Evolutionary conservation across 2,329 filamentous ascomycete species (phyloP).

Genomic region (Thielaviopsis euricoi): DNA sequence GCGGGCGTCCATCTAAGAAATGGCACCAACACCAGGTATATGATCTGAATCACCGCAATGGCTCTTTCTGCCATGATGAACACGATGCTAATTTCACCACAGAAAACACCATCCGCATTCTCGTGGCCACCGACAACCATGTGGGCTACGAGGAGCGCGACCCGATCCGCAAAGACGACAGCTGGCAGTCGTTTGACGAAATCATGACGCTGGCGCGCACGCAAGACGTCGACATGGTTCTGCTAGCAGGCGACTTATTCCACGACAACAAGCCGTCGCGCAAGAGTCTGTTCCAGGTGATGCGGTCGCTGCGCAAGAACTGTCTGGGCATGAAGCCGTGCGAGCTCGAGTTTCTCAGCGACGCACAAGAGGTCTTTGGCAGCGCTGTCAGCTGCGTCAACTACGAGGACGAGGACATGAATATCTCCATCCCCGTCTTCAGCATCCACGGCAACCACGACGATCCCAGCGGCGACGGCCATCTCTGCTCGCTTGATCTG

Average conservation of each 20-base stretch:
- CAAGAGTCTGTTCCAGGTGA: conserved; percentile 93
- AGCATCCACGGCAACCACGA: conserved; percentile 98
- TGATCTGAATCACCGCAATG: too few species aligned
- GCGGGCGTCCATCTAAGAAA: neutral
- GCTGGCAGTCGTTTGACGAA: conserved; percentile 92
- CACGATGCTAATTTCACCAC: conserved; percentile 17
- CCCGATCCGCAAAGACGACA: conserved; percentile 86
- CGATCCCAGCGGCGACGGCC: conserved; percentile 90
- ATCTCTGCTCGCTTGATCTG: conserved; percentile 78
- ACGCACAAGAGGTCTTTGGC: conserved; percentile 80
- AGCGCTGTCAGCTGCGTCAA: conserved; percentile 88
- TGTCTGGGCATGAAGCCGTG: conserved; percentile 92
- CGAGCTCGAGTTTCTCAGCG: conserved; percentile 84
- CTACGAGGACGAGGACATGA: conserved; percentile 94
- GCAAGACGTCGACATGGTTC: conserved; percentile 90
- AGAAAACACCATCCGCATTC: conserved; percentile 80
- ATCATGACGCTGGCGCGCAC: conserved; percentile 77
- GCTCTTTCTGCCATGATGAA: too few species aligned
- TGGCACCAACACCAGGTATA: neutral
- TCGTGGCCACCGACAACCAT: conserved; percentile 93
- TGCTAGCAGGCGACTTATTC: conserved; percentile 87
- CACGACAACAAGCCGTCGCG: conserved; percentile 96
- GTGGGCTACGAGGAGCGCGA: conserved; percentile 93
- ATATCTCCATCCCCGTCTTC: conserved; percentile 91
- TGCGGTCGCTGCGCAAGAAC: conserved; percentile 83